A percentile compares a stretch with the other conserved stretches of the same genome.
phyloP scores from a whole-genome alignment of 2,329 filamentous ascomycete genomes.

The Septoria linicola region DNA sequence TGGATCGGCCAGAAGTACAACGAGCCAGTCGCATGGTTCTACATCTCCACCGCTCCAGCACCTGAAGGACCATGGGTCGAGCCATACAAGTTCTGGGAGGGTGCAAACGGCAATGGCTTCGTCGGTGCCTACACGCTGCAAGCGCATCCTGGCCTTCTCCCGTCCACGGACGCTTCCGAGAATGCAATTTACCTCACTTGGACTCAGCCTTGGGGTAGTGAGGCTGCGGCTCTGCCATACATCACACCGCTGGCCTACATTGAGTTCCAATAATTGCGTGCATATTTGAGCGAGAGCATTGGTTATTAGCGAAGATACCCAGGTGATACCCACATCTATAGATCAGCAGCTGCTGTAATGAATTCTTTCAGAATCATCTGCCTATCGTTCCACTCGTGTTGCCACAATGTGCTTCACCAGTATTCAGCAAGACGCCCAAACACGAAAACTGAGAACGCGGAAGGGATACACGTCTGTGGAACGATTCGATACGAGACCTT shows the following conservation, averaged over 20 bases:
- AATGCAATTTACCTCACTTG: slow-evolving; percentile 24
- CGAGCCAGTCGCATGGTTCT: slow-evolving; percentile 25
- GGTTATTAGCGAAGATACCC: neutral
- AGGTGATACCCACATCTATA: neutral
- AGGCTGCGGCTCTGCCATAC: neutral
- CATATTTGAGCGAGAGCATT: neutral
- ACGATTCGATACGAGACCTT: no score
- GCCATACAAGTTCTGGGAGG: slow-evolving; percentile 24
- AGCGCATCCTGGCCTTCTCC: slow-evolving; percentile 24
- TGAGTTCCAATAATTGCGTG: neutral
- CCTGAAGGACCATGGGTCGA: slow-evolving; percentile 36
- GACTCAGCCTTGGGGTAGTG: slow-evolving; percentile 12
- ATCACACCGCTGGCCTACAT: slow-evolving; percentile 21
- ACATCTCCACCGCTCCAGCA: slow-evolving; percentile 32
- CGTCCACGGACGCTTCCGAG: slow-evolving; percentile 19
- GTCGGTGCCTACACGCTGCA: slow-evolving; percentile 24
- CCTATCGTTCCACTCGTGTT: no score
- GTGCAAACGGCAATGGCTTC: slow-evolving; percentile 21
- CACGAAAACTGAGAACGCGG: no score
- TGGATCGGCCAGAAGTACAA: slow-evolving; percentile 25
- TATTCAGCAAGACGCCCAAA: no score
- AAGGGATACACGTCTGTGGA: no score
- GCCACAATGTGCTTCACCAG: no score
- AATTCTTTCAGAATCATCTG: no score
- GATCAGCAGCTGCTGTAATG: neutral